Evolutionary conservation across 352 stramenopile species (phyloP).

Genomic region (Phytophthora uliginosa): DNA sequence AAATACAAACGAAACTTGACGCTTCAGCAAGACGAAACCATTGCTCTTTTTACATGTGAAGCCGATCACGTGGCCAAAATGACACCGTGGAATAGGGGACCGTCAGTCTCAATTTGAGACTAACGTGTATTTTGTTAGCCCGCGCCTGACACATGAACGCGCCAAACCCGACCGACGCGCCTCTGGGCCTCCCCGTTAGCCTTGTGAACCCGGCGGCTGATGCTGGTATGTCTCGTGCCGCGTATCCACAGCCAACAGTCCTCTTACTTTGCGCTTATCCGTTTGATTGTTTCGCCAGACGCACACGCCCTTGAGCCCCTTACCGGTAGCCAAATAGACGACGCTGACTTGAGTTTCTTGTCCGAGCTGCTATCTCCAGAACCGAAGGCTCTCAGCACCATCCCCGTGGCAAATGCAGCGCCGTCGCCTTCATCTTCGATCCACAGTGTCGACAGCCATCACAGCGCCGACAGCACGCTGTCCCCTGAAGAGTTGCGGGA

Average conservation of each 20-base stretch:
- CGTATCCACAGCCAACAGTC: neutral
- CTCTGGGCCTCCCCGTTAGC: neutral
- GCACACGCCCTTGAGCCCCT: neutral
- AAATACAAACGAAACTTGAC: too few species aligned
- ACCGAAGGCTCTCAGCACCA: conserved; percentile 28
- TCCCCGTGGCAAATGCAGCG: neutral
- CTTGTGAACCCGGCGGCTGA: conserved; percentile 1
- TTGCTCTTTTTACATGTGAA: too few species aligned
- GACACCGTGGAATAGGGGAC: neutral
- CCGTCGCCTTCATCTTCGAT: conserved; percentile 15
- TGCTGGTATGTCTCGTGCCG: neutral
- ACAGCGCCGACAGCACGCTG: neutral
- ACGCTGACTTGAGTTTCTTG: conserved; percentile 48
- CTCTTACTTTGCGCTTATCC: neutral
- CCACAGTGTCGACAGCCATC: conserved; percentile 1
- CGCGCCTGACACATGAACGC: neutral
- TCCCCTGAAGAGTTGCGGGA: neutral
- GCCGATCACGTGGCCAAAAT: neutral
- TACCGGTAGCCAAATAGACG: conserved; percentile 19
- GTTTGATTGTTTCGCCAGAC: neutral
- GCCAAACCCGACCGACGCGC: neutral
- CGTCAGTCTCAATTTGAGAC: neutral
- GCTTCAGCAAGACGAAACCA: too few species aligned
- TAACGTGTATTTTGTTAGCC: too few species aligned
- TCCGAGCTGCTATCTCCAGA: conserved; percentile 61